Conservation (phyloP, 768 basidiomycete genomes). For the Hygrophorus pudorinus region DNA sequence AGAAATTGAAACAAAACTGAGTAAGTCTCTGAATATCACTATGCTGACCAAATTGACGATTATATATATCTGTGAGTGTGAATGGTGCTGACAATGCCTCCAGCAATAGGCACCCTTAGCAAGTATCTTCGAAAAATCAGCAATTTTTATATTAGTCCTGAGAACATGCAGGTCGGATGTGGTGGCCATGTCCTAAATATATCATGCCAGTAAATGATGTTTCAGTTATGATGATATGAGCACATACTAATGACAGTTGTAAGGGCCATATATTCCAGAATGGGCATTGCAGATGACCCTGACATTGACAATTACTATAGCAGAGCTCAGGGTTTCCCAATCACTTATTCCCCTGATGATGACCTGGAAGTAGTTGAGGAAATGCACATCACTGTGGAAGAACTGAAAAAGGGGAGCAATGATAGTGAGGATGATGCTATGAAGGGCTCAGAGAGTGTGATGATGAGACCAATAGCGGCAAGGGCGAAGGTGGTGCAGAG, state of each 20-base stretch:
- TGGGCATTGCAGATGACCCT: conserved; percentile 1
- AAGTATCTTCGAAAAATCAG: neutral
- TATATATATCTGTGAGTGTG: neutral
- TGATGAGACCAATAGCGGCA: neutral
- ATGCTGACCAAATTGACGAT: neutral
- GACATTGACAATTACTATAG: neutral
- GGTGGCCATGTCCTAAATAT: conserved; percentile 1
- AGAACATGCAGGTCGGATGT: neutral
- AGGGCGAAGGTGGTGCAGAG: neutral
- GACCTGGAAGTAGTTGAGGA: no score
- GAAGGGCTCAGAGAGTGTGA: neutral
- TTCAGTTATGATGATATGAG: neutral
- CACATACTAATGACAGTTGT: neutral
- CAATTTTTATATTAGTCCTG: neutral
- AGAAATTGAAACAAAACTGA: conserved; percentile 1
- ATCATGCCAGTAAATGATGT: neutral
- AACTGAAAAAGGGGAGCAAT: neutral
- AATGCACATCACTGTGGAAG: neutral
- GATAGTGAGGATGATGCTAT: neutral
- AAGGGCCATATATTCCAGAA: neutral
- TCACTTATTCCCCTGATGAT: no score
- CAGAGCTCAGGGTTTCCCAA: neutral
- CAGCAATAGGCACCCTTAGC: neutral
- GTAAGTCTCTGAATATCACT: neutral
- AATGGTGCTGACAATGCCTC: neutral